These are phyloP conservation scores for Mortierella sp. DNA, from an alignment of 371 early-diverging fungal species.

Conservation along the genomic window DNA sequence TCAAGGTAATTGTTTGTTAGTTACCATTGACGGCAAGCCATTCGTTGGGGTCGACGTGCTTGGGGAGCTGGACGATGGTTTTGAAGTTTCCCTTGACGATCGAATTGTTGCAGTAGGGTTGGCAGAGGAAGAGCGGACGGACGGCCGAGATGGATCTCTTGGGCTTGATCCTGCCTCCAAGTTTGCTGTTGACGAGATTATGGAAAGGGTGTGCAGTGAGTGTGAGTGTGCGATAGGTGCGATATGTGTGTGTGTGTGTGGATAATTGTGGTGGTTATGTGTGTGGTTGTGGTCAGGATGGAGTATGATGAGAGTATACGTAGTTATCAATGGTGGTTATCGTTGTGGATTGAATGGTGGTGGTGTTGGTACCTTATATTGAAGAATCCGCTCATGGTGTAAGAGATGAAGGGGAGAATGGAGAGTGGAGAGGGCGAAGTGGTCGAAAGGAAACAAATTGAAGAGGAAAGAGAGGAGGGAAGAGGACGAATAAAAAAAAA, in stretches of 20 bases:
- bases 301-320: neutral
- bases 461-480: neutral
- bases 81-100: conserved; percentile 93
- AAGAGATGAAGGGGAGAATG: neutral
- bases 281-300: too few species aligned
- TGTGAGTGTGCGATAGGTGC: neutral
- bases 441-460: neutral
- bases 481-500: neutral
- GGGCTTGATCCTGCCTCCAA: conserved; percentile 61
- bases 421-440: neutral
- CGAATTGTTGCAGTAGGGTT: conserved; percentile 83
- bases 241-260: neutral
- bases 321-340: neutral
- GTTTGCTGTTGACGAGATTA: conserved; percentile 19
- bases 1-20: neutral
- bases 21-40: conserved; percentile 95
- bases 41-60: conserved; percentile 92
- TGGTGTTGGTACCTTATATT: conserved; percentile 36
- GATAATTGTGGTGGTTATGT: neutral
- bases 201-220: neutral
- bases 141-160: conserved; percentile 53
- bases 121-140: conserved; percentile 82
- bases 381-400: conserved; percentile 51
- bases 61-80: conserved; percentile 89
- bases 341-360: neutral